Evolutionary conservation across 352 stramenopile genomes (phyloP).

Genomic region (Globisporangium orthogonon): DNA sequence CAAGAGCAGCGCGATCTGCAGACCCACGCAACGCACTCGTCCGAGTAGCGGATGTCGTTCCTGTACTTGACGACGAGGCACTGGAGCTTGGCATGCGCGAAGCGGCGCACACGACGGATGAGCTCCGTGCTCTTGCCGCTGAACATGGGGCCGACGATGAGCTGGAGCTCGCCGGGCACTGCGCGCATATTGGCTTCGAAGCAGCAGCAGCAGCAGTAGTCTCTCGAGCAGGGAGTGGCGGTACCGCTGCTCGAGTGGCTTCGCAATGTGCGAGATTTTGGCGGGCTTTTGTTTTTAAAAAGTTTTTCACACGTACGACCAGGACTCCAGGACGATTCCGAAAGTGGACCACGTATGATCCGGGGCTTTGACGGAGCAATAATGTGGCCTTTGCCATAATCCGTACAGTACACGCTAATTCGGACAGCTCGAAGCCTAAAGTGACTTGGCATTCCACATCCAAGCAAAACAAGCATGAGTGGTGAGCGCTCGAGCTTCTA

Average conservation of each 20-base stretch:
- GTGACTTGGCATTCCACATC: neutral
- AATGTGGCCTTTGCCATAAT: neutral
- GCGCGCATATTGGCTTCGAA: conserved; percentile 9
- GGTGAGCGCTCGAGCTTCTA: conserved; percentile 62
- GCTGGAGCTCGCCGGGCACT: conserved; percentile 57
- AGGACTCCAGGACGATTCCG: neutral
- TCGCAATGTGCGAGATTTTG: neutral
- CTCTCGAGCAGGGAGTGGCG: neutral
- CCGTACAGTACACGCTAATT: neutral
- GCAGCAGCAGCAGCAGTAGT: neutral
- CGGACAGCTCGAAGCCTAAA: neutral
- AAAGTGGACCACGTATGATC: neutral
- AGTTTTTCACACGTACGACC: neutral
- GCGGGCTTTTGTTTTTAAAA: neutral
- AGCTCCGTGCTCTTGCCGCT: conserved; percentile 86
- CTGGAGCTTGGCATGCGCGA: conserved; percentile 70
- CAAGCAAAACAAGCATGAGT: conserved; percentile 30
- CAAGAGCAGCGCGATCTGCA: neutral
- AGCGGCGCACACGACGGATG: conserved; percentile 74
- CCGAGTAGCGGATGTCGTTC: conserved; percentile 73
- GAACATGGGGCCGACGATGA: conserved; percentile 87
- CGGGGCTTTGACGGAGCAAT: neutral
- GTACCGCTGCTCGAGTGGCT: neutral
- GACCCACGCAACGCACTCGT: conserved; percentile 29
- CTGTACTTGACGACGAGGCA: conserved; percentile 81